phyloP scores from a whole-genome alignment of 2,329 filamentous ascomycete genomes.

The Beauveria sp. region DNA sequence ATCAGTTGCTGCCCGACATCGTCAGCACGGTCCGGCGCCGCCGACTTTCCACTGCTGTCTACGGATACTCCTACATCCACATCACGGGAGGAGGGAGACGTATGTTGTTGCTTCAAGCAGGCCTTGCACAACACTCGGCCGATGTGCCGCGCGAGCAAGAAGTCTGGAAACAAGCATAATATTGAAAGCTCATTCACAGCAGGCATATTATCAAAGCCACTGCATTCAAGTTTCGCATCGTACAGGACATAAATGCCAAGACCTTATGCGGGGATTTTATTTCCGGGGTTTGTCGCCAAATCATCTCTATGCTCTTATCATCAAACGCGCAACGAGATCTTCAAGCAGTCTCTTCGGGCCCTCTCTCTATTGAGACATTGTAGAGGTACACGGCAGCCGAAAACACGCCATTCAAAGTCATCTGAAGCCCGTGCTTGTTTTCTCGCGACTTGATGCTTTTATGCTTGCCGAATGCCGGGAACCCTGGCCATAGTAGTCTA shows the following conservation, averaged over 20 bases:
- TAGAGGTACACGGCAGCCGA: neutral
- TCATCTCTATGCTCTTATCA: neutral
- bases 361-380: neutral
- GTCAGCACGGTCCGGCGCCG: neutral
- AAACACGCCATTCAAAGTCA: neutral
- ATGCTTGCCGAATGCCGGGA: neutral
- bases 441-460: neutral
- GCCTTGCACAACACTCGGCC: no score
- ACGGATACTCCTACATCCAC: no score
- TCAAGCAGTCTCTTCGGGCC: neutral
- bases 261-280: neutral
- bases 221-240: neutral
- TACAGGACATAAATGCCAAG: neutral
- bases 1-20: neutral
- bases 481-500: neutral
- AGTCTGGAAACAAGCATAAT: no score
- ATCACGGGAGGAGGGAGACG: no score
- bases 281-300: neutral
- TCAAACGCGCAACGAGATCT: neutral
- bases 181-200: neutral
- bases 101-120: no score
- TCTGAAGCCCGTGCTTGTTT: neutral
- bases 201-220: neutral
- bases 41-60: neutral
- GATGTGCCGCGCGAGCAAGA: no score